Percentiles rank a stretch among this genome's conserved stretches.
Evolutionary conservation across 305 asterid genomes (phyloP).

Genomic region (Fraxinus velutina): DNA sequence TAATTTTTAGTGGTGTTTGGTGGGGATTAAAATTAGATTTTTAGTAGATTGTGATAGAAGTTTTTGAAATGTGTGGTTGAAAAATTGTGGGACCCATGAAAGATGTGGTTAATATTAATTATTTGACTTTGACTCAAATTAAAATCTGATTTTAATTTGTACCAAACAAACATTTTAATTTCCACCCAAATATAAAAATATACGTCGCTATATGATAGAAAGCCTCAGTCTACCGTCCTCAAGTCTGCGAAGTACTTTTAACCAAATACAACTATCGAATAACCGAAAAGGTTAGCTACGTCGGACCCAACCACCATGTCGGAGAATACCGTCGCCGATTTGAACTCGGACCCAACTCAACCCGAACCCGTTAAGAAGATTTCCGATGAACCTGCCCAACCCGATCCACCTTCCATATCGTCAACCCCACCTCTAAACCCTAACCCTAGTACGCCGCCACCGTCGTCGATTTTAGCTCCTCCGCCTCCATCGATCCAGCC

Average conservation of each 20-base stretch:
- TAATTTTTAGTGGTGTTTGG: too few relatives aligned
- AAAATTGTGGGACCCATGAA: too few relatives aligned
- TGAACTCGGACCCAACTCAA: conserved; percentile 18
- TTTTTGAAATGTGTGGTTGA: too few relatives aligned
- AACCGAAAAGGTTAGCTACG: conserved; percentile 32
- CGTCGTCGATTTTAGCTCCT: conserved; percentile 39
- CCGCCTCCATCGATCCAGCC: conserved; percentile 61
- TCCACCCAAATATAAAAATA: too few relatives aligned
- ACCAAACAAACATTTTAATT: too few relatives aligned
- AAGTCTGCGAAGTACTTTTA: background rate
- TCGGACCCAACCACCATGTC: conserved; percentile 58
- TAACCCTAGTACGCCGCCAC: conserved; percentile 43
- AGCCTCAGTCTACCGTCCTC: background rate
- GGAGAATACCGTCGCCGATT: conserved; percentile 31
- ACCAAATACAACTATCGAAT: background rate
- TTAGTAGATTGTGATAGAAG: too few relatives aligned
- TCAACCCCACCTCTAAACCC: conserved; percentile 37
- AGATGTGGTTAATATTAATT: too few relatives aligned
- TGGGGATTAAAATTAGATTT: too few relatives aligned
- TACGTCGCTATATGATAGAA: background rate
- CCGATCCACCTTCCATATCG: conserved; percentile 39
- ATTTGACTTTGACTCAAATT: too few relatives aligned
- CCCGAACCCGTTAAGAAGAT: conserved; percentile 33
- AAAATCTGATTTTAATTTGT: too few relatives aligned
- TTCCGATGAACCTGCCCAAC: conserved; percentile 20